Evolutionary conservation across 2,329 filamentous ascomycete genomes (phyloP), one percentile per base, ranked within the genome.

Genomic region (Epichloe hybrida): DNA sequence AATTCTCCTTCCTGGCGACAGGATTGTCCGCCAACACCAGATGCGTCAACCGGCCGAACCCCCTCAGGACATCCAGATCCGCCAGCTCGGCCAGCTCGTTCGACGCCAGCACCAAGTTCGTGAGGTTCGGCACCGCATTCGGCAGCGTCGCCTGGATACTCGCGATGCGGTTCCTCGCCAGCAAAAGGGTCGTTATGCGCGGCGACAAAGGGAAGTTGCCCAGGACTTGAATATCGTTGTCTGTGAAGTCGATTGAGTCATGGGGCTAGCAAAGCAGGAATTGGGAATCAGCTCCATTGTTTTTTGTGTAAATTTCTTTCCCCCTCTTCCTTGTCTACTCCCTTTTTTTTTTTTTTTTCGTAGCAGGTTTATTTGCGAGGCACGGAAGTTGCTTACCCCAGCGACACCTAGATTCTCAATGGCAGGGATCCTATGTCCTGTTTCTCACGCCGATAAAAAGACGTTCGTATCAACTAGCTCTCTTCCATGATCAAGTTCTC

Each of bases 331-430:
- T 2, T 17, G 12, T 5, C 12, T 21, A 27, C 17, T 12, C 20
- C 2, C 2, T 20, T 40, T 6, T 27, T 17, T 20, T 40, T 6
- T 27, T 17, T 17, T 17, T 17, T 17, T 17, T 17, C 40, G 20
- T 5, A 11, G 20, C n/a, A 23, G 27, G 27, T 31, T 31, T 11
- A 9, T 31, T 9, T 43, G 6, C 20, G 40, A 36, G 23, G 8
- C 3, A 20, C 11, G 42, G 46, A 52, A 34, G 46, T 55, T 41
- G 81, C 84, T 65, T 73, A 95, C 88, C 64, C 87, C 87, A 61
- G 93, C 91, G 65, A 89, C 87, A 75, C 93, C 93, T 72, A 98
- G 72, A 70, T 98, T 98, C 76, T 98, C 93, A 74, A 98, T 95
- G 54, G 85, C 80, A 62, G 91, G 88, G 68, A 98, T 97, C 74